Conservation (phyloP, 1,284 basidiomycete genomes). For the Dichomitus squalens region DNA sequence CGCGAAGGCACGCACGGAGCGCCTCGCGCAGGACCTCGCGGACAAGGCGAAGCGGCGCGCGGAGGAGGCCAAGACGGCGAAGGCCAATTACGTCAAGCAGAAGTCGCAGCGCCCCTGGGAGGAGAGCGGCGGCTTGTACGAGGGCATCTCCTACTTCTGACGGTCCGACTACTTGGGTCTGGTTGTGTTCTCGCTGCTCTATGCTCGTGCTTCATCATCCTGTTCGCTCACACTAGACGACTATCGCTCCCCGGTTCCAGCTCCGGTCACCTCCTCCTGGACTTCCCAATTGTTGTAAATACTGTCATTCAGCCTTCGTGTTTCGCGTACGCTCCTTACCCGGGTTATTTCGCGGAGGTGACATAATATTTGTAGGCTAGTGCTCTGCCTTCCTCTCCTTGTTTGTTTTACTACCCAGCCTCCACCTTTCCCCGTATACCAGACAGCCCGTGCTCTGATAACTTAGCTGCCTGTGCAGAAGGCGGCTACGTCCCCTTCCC, state of each 20-base stretch:
- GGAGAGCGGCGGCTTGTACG: conserved; percentile 21
- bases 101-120: conserved; percentile 17
- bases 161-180: background rate
- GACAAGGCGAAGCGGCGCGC: conserved; percentile 20
- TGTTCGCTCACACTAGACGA: background rate
- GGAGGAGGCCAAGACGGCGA: conserved; percentile 17
- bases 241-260: background rate
- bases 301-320: background rate
- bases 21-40: conserved; percentile 41
- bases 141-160: conserved; percentile 23
- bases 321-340: background rate
- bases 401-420: background rate
- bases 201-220: background rate
- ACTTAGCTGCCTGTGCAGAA: background rate
- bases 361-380: conserved; percentile 11
- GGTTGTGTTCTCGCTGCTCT: background rate
- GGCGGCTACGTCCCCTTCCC: background rate
- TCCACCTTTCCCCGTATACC: background rate
- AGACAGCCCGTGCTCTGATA: background rate
- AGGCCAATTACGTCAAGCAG: conserved; percentile 5
- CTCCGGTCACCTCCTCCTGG: background rate
- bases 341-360: background rate
- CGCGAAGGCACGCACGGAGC: conserved; percentile 41
- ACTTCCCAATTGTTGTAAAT: too few species aligned
- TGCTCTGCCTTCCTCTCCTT: conserved; percentile 9